Percentiles rank a stretch among this genome's conserved stretches.
These are phyloP conservation scores for Fusarium buharicum DNA, from an alignment of 2,329 filamentous ascomycete species.

Conservation along the genomic window DNA sequence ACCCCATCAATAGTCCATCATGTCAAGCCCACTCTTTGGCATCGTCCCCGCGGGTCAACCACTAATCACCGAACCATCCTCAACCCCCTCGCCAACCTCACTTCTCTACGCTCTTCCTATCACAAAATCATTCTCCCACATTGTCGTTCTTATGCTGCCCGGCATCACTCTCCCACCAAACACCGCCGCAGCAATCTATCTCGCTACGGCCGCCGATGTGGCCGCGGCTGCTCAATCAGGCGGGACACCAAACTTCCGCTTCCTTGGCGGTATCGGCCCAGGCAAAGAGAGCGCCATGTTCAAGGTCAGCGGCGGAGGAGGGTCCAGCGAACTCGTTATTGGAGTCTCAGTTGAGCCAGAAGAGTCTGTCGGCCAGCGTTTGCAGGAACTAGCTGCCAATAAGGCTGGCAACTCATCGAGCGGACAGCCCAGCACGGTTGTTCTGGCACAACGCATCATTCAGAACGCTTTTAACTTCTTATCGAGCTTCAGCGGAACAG, in stretches of 20 bases:
- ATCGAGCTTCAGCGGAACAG: conserved; percentile 80
- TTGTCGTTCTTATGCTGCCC: conserved; percentile 90
- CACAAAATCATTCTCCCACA: conserved; percentile 75
- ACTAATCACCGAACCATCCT: conserved; percentile 64
- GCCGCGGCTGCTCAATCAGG: conserved; percentile 54
- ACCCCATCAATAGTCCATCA: background rate
- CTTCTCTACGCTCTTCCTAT: conserved; percentile 64
- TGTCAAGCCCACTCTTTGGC: conserved; percentile 61
- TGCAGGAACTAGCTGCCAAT: conserved; percentile 65
- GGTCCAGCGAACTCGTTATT: conserved; percentile 68
- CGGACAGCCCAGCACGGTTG: conserved; percentile 70
- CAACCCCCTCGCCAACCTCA: conserved; percentile 64
- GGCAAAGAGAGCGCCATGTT: conserved; percentile 95
- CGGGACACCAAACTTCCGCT: conserved; percentile 72
- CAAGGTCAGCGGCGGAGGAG: conserved; percentile 66
- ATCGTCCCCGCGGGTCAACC: conserved; percentile 70
- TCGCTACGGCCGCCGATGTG: conserved; percentile 65
- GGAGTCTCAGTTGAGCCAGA: conserved; percentile 86
- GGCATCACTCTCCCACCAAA: conserved; percentile 76
- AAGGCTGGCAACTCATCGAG: conserved; percentile 43
- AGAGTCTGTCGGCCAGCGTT: conserved; percentile 74
- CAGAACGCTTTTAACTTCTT: conserved; percentile 98
- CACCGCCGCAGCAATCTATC: conserved; percentile 89
- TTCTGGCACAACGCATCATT: conserved; percentile 92
- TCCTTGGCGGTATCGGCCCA: conserved; percentile 88